These are phyloP conservation scores for Gardenia jasminoides DNA, from an alignment of 257 asterid species.

Conservation along the genomic window DNA sequence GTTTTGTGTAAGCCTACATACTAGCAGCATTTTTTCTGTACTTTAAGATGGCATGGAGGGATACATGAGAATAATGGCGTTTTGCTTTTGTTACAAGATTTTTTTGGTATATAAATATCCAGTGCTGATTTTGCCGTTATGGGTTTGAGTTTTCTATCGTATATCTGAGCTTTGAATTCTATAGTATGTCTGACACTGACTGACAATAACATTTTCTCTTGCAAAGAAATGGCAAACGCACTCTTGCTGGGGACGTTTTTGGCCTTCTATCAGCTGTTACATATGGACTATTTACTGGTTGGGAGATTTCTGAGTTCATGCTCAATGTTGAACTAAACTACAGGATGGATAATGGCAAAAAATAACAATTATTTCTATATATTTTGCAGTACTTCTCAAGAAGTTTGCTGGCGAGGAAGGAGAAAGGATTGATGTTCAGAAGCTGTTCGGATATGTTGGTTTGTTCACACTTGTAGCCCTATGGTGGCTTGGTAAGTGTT, in stretches of 20 bases:
- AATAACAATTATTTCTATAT: slow-evolving; percentile 10
- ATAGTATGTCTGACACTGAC: slow-evolving; percentile 27
- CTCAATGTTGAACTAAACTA: slow-evolving; percentile 2
- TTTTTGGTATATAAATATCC: background rate
- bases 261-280: slow-evolving; percentile 90
- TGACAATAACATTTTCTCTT: slow-evolving; percentile 63
- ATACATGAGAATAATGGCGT: background rate
- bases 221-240: slow-evolving; percentile 69
- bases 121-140: slow-evolving; percentile 15
- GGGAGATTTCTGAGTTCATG: slow-evolving; percentile 15
- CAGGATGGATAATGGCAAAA: background rate
- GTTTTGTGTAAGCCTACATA: background rate
- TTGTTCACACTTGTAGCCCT: slow-evolving; percentile 81
- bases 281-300: slow-evolving; percentile 93
- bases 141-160: slow-evolving; percentile 35
- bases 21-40: too few species aligned
- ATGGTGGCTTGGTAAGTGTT: slow-evolving; percentile 95
- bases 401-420: slow-evolving; percentile 94
- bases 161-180: slow-evolving; percentile 31
- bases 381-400: slow-evolving; percentile 79
- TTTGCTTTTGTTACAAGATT: background rate
- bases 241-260: slow-evolving; percentile 88
- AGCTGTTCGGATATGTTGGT: slow-evolving; percentile 90
- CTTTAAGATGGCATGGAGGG: background rate
- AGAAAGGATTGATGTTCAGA: slow-evolving; percentile 83